Percentiles rank a stretch among this genome's conserved stretches.
phyloP scores from a whole-genome alignment of 2,329 filamentous ascomycete genomes.

The Cordyceps tenuipes region DNA sequence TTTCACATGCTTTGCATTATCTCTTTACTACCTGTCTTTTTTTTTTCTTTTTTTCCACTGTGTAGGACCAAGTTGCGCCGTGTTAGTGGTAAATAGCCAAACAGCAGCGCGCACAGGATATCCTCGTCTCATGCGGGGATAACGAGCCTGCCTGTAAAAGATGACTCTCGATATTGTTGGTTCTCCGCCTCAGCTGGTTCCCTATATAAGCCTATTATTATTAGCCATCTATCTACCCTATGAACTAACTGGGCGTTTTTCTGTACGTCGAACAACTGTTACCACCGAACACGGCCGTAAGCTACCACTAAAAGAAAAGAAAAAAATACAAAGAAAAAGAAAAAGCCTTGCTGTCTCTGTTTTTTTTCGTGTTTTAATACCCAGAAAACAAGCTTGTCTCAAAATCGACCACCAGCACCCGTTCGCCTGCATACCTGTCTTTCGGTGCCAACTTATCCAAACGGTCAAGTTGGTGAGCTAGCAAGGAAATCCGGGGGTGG shows the following conservation, averaged over 20 bases:
- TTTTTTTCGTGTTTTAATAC: not conserved
- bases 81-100: not conserved
- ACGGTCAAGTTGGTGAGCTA: too few species aligned
- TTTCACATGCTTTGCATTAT: not conserved
- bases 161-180: not conserved
- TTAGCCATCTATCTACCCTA: too few species aligned
- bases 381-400: not conserved
- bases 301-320: not conserved
- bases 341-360: not conserved
- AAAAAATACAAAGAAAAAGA: not conserved
- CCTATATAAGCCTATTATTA: too few species aligned
- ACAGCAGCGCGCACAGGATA: not conserved
- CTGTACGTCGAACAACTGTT: too few species aligned
- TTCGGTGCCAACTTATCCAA: not conserved
- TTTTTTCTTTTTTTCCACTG: not conserved
- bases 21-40: not conserved
- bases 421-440: not conserved
- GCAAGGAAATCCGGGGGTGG: not conserved
- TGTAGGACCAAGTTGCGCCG: not conserved
- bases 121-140: not conserved
- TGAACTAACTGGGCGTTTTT: too few species aligned
- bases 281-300: not conserved
- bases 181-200: not conserved
- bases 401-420: not conserved
- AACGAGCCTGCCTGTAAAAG: not conserved